These are phyloP conservation scores for Ophiostoma sp. DNA, from an alignment of 2,329 filamentous ascomycete genomes.

Conservation along the genomic window DNA sequence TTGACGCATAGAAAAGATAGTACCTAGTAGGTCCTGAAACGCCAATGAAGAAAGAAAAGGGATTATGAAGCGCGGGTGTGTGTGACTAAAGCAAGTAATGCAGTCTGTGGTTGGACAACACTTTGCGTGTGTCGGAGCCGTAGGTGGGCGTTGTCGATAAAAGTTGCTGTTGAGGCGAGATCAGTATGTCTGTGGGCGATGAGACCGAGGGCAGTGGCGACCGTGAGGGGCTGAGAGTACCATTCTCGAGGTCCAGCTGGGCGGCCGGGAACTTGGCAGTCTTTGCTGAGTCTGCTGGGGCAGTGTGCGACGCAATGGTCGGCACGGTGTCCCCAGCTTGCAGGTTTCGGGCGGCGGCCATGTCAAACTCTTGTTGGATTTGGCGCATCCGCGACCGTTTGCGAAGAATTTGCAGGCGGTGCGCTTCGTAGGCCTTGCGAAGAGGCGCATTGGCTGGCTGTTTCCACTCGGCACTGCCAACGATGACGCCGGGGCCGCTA, in stretches of 20 bases:
- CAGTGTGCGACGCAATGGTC: not conserved
- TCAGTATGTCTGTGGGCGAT: not conserved
- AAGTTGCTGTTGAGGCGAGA: not conserved
- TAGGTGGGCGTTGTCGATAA: not conserved
- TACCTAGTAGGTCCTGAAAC: not conserved
- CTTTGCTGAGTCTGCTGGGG: not conserved
- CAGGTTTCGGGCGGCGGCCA: not conserved
- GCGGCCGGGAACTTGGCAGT: not conserved
- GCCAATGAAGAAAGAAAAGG: not conserved
- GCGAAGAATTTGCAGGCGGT: not conserved
- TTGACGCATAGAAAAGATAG: constrained; percentile 18
- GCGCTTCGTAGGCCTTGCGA: not conserved
- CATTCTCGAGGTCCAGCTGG: no score
- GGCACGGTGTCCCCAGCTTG: not conserved
- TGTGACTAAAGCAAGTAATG: not conserved
- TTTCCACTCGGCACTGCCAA: constrained; percentile 12
- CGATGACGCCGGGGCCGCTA: not conserved
- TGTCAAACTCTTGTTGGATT: not conserved
- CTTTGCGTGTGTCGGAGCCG: no score
- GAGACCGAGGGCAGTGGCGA: not conserved
- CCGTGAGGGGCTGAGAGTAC: no score
- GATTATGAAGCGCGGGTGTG: not conserved
- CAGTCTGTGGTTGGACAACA: not conserved
- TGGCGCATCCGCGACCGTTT: constrained; percentile 8
- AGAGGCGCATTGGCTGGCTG: not conserved